Percentiles rank a stretch among this genome's conserved stretches.
Evolutionary conservation across 164 flowering plant species (phyloP).

Genomic region (Vitis cinerea): DNA sequence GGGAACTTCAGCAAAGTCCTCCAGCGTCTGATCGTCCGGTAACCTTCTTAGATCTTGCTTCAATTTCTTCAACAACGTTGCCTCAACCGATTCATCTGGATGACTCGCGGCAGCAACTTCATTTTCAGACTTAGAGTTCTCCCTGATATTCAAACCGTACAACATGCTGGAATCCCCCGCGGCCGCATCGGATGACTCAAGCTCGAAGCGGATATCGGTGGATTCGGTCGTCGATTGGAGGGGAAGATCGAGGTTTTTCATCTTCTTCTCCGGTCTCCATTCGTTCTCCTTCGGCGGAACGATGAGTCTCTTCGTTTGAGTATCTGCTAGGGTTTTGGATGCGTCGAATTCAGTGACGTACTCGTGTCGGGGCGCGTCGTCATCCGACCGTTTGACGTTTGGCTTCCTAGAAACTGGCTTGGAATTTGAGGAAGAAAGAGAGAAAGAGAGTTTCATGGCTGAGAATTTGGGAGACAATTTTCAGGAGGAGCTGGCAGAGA

Average conservation of each 20-base stretch:
- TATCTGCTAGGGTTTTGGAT: conserved; percentile 33
- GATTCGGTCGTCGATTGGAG: conserved; percentile 7
- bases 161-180: conserved; percentile 21
- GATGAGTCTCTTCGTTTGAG: conserved; percentile 11
- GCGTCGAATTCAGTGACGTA: conserved; percentile 61
- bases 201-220: conserved; percentile 41
- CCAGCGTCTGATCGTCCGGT: conserved; percentile 60
- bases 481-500: too few relatives aligned
- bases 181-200: conserved; percentile 24
- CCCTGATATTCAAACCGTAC: conserved; percentile 50
- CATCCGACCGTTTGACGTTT: conserved; percentile 6
- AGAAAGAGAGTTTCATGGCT: conserved; percentile 48
- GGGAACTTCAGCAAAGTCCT: conserved; percentile 57
- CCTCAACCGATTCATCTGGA: conserved; percentile 18
- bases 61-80: conserved; percentile 42
- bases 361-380: conserved; percentile 9
- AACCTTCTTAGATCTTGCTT: conserved; percentile 51
- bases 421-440: conserved; percentile 29
- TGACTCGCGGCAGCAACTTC: neutral
- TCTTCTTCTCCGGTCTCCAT: conserved; percentile 56
- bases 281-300: conserved; percentile 63
- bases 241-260: conserved; percentile 59
- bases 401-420: conserved; percentile 20
- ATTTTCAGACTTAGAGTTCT: neutral
- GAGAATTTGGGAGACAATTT: neutral